Percentiles rank a stretch among this genome's conserved stretches.
Evolutionary conservation across 306 rosid genomes (phyloP).

Genomic region (Vicia faba): DNA sequence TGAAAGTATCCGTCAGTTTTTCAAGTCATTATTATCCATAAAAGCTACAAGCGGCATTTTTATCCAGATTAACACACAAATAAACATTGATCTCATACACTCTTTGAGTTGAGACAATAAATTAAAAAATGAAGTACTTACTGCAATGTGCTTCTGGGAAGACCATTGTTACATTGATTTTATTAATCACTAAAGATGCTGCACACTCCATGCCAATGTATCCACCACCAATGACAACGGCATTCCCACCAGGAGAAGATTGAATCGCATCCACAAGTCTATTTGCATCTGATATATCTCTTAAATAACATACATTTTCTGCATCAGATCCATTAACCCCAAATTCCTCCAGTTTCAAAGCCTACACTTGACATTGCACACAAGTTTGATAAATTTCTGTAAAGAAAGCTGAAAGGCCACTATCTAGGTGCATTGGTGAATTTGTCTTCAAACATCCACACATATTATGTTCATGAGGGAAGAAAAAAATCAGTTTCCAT

Average conservation of each 20-base stretch:
- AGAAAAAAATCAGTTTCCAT: constrained; percentile 3
- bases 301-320: constrained; percentile 85
- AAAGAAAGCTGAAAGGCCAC: constrained; percentile 5
- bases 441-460: constrained; percentile 17
- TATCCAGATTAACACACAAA: not conserved
- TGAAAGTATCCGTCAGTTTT: constrained; percentile 18
- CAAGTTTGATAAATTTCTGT: constrained; percentile 28
- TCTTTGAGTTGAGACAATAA: constrained; percentile 26
- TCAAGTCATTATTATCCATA: constrained; percentile 4
- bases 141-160: constrained; percentile 99
- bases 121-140: constrained; percentile 45
- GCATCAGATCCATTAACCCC: constrained; percentile 96
- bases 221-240: constrained; percentile 98
- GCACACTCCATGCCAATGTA: constrained; percentile 99
- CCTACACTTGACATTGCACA: constrained; percentile 49
- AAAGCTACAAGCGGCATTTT: not conserved
- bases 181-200: constrained; percentile 91
- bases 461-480: constrained; percentile 26
- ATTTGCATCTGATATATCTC: constrained; percentile 83
- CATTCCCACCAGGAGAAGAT: constrained; percentile 75
- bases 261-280: constrained; percentile 63
- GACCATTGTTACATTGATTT: constrained; percentile 85
- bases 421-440: constrained; percentile 10
- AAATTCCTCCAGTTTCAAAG: constrained; percentile 94
- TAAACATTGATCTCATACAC: not conserved